A percentile compares a stretch with the other conserved stretches of the same genome.
Evolutionary conservation across 176 grass and related monocot genomes (phyloP).

Genomic region (Hsuehochloa calcarea): DNA sequence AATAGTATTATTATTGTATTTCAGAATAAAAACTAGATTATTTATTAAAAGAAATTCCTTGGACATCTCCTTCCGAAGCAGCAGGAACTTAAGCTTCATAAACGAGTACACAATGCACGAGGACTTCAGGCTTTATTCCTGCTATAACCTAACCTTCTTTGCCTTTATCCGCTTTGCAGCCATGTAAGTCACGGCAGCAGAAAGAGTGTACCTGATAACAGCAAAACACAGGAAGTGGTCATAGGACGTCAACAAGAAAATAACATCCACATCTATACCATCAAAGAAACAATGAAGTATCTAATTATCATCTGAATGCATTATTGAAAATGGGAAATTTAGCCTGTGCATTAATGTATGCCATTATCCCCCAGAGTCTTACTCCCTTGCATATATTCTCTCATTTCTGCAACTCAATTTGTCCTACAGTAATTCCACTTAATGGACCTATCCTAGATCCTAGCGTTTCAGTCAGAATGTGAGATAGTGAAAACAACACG

Average conservation of each 20-base stretch:
- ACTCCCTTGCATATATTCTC: neutral
- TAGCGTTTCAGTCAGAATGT: neutral
- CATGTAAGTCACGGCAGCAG: slow-evolving; percentile 90
- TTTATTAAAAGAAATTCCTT: no score
- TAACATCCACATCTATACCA: neutral
- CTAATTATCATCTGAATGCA: neutral
- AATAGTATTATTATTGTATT: no score
- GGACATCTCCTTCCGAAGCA: neutral
- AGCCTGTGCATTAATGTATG: neutral
- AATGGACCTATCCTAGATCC: neutral
- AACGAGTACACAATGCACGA: neutral
- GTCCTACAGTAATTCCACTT: slow-evolving; percentile 3
- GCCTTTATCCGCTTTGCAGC: slow-evolving; percentile 64
- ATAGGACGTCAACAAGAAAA: neutral
- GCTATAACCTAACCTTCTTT: slow-evolving; percentile 64
- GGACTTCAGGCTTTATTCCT: neutral
- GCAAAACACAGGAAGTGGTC: slow-evolving; percentile 16
- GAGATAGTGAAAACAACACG: neutral
- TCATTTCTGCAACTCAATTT: slow-evolving; percentile 7
- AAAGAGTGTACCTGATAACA: slow-evolving; percentile 83
- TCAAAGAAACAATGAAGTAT: neutral
- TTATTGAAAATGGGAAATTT: neutral
- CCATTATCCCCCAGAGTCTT: neutral
- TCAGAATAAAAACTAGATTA: no score
- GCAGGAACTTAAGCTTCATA: neutral